Conservation (phyloP, 257 asterid genomes). For the Solanum tarijense region DNA sequence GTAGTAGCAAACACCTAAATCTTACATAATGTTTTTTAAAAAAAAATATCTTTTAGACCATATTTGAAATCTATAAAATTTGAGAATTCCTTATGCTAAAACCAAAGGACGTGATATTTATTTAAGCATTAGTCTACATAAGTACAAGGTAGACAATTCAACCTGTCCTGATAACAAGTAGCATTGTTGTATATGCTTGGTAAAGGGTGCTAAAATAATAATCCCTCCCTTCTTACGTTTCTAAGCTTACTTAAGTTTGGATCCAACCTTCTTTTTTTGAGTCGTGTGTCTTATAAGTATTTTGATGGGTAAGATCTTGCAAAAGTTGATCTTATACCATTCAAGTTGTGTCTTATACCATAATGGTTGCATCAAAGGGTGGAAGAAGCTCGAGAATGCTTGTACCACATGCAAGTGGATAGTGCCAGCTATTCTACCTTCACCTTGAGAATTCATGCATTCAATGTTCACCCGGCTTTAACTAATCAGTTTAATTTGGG, state of each 20-base stretch:
- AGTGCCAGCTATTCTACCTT: neutral
- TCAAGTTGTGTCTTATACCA: too few species aligned
- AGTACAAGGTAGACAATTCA: neutral
- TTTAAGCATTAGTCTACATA: neutral
- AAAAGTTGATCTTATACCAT: neutral
- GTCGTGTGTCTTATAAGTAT: neutral
- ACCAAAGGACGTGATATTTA: neutral
- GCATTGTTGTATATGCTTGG: neutral
- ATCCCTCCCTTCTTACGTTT: neutral
- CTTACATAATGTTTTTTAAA: too few species aligned
- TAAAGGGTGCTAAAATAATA: neutral
- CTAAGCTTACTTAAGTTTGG: neutral
- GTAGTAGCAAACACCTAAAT: too few species aligned
- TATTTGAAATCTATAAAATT: neutral
- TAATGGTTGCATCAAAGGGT: neutral
- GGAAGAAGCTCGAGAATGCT: neutral
- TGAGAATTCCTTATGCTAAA: neutral
- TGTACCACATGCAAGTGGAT: neutral
- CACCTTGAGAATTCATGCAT: neutral
- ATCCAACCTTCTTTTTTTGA: neutral
- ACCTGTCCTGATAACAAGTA: neutral
- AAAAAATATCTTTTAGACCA: too few species aligned
- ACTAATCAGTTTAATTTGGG: neutral
- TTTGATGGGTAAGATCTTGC: neutral
- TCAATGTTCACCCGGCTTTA: neutral